These are phyloP conservation scores for Salinomyces thailandicus DNA, from an alignment of 2,329 filamentous ascomycete species.

Conservation along the genomic window DNA sequence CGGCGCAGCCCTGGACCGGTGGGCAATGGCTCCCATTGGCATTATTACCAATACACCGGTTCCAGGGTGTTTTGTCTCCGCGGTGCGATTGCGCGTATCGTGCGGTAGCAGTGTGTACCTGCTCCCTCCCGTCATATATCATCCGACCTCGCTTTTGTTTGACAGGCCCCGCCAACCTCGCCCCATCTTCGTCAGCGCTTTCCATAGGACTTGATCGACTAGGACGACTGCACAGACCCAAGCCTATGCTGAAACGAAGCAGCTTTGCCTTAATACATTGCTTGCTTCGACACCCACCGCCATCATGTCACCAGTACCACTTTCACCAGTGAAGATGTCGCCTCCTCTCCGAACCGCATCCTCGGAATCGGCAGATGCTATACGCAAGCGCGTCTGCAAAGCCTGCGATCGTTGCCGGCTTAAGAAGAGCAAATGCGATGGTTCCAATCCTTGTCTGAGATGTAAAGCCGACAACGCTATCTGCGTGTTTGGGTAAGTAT, in stretches of 20 bases:
- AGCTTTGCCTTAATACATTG: too few species aligned
- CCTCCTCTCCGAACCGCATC: conserved; percentile 6
- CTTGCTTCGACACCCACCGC: too few species aligned
- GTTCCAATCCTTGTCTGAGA: conserved; percentile 49
- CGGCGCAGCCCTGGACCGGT: too few species aligned
- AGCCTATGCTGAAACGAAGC: too few species aligned
- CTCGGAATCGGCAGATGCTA: conserved; percentile 17
- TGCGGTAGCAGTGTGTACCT: too few species aligned
- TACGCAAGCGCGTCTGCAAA: conserved; percentile 53
- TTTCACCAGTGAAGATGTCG: conserved; percentile 7
- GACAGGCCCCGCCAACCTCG: too few species aligned
- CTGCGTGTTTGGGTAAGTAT: conserved; percentile 46
- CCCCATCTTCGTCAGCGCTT: too few species aligned
- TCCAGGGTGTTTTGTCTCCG: background rate
- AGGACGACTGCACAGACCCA: too few species aligned
- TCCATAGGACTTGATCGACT: too few species aligned
- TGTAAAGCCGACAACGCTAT: conserved; percentile 55
- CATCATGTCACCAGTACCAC: background rate
- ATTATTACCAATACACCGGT: conserved; percentile 1
- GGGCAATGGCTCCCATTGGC: too few species aligned
- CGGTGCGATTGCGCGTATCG: conserved; percentile 1
- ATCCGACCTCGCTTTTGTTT: too few species aligned
- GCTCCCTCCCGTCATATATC: too few species aligned
- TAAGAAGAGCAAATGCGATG: conserved; percentile 61
- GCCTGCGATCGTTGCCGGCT: conserved; percentile 55